phyloP scores from a whole-genome alignment of 257 asterid species.

The Salvia splendens region DNA sequence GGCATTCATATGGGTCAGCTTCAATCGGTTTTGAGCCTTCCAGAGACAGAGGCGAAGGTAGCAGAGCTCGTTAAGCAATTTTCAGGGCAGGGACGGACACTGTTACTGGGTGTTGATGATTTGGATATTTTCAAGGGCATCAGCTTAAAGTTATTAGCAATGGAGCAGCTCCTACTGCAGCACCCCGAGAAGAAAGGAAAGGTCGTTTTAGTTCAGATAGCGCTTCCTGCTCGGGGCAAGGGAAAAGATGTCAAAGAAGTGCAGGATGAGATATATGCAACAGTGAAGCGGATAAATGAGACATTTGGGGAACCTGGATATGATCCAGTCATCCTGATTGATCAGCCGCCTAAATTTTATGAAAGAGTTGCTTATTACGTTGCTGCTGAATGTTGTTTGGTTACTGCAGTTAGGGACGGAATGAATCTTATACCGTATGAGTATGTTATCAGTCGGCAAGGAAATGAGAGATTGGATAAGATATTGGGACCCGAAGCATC shows the following conservation, averaged over 20 bases:
- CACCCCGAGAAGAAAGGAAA: slow-evolving; percentile 87
- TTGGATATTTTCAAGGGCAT: slow-evolving; percentile 92
- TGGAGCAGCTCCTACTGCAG: slow-evolving; percentile 76
- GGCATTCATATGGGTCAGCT: slow-evolving; percentile 93
- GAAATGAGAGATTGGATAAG: slow-evolving; percentile 61
- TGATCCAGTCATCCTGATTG: slow-evolving; percentile 70
- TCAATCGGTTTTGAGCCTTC: slow-evolving; percentile 64
- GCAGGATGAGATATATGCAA: slow-evolving; percentile 65
- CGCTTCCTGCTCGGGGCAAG: slow-evolving; percentile 83
- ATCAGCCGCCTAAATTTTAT: slow-evolving; percentile 65
- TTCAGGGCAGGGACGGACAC: slow-evolving; percentile 56
- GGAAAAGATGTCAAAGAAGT: slow-evolving; percentile 90
- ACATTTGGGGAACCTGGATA: slow-evolving; percentile 73
- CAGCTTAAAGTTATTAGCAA: slow-evolving; percentile 75
- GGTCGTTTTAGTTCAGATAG: slow-evolving; percentile 84
- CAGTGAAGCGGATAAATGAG: slow-evolving; percentile 76
- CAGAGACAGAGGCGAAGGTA: slow-evolving; percentile 64
- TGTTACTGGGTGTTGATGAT: slow-evolving; percentile 85
- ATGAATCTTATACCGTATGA: slow-evolving; percentile 93
- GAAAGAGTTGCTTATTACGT: slow-evolving; percentile 82
- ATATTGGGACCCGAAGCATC: slow-evolving; percentile 49
- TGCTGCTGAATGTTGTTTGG: slow-evolving; percentile 82
- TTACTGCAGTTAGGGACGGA: slow-evolving; percentile 91
- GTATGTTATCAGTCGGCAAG: slow-evolving; percentile 76
- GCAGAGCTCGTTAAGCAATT: slow-evolving; percentile 61